Evolutionary conservation across 345 rosid genomes (phyloP).

Genomic region (Passiflora organensis): DNA sequence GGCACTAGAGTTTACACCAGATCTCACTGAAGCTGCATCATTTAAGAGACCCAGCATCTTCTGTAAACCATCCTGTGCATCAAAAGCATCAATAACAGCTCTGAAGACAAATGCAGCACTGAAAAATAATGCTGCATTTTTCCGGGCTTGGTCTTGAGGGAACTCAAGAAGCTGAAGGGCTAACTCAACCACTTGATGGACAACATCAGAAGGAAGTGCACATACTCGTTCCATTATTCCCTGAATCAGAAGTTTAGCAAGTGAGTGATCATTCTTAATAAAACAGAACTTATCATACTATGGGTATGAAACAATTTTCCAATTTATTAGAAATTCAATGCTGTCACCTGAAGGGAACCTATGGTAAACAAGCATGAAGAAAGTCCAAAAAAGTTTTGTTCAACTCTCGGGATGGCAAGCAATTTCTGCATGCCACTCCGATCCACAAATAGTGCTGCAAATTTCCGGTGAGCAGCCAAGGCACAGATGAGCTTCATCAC

Average conservation of each 20-base stretch:
- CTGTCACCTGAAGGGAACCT: conserved; percentile 85
- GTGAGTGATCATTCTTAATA: conserved; percentile 13
- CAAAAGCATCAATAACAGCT: conserved; percentile 97
- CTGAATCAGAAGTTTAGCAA: conserved; percentile 34
- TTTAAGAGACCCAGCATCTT: conserved; percentile 69
- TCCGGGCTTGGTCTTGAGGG: conserved; percentile 83
- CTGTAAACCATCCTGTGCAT: conserved; percentile 78
- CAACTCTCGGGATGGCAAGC: conserved; percentile 76
- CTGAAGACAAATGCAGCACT: conserved; percentile 93
- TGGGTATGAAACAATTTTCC: no score
- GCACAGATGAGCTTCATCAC: conserved; percentile 98
- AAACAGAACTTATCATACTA: no score
- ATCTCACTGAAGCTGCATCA: conserved; percentile 86
- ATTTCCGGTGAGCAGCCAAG: conserved; percentile 94
- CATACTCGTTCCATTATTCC: conserved; percentile 99
- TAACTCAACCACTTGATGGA: conserved; percentile 76
- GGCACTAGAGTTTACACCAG: conserved; percentile 67
- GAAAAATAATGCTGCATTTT: conserved; percentile 90
- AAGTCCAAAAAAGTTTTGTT: conserved; percentile 73
- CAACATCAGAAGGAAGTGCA: conserved; percentile 80
- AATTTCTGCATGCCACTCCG: conserved; percentile 91
- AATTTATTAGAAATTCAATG: background rate
- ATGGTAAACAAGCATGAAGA: conserved; percentile 89
- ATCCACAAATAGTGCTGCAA: conserved; percentile 97
- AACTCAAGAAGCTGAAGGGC: conserved; percentile 85